Evolutionary conservation across 2,329 filamentous ascomycete genomes (phyloP).

Genomic region (Venturiaceae sp.): DNA sequence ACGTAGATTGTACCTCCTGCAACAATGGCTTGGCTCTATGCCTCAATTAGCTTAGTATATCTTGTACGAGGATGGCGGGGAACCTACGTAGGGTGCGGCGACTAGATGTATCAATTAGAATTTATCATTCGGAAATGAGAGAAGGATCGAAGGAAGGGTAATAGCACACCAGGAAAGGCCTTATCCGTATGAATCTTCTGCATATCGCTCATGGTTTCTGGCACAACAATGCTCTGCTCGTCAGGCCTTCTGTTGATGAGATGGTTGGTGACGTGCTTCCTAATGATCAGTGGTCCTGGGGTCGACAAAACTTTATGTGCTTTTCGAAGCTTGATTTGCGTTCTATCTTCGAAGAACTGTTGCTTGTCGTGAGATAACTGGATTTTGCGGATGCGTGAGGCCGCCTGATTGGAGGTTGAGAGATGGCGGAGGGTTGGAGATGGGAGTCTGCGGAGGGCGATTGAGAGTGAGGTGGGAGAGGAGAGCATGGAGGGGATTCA

Average conservation of each 20-base stretch:
- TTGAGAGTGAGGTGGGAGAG: no score
- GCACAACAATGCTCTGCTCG: background rate
- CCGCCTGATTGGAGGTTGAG: no score
- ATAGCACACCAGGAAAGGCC: slow-evolving; percentile 32
- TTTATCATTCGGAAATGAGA: background rate
- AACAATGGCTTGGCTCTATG: slow-evolving; percentile 49
- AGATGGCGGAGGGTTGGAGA: no score
- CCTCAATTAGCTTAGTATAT: background rate
- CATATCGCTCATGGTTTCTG: slow-evolving; percentile 29
- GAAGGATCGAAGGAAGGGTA: background rate
- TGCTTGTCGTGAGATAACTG: no score
- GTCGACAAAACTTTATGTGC: no score
- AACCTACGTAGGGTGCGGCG: slow-evolving; percentile 9
- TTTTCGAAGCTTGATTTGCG: no score
- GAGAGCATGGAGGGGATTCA: background rate
- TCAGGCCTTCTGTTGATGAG: no score
- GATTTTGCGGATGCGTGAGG: no score
- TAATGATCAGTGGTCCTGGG: no score
- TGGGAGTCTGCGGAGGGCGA: no score
- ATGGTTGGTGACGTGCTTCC: no score
- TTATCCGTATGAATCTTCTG: slow-evolving; percentile 32
- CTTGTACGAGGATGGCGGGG: background rate
- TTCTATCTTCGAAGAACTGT: no score
- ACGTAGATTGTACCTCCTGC: slow-evolving; percentile 60
- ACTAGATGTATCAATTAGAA: background rate